Evolutionary conservation across 257 asterid species (phyloP).

Genomic region (Solanum infundibuliforme): DNA sequence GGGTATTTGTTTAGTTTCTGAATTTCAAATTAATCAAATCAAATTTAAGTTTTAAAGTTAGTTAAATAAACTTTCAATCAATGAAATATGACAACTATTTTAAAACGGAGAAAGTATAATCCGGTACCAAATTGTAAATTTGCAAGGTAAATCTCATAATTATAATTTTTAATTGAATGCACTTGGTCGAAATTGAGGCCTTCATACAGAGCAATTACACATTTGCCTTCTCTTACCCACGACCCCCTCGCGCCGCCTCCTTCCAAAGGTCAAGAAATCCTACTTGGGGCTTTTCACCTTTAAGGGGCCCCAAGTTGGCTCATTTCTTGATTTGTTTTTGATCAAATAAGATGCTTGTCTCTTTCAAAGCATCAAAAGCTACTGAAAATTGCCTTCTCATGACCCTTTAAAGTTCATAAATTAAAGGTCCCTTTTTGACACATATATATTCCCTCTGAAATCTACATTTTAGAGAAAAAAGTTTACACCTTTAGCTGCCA

Average conservation of each 20-base stretch:
- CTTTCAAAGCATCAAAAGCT: constrained; percentile 33
- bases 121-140: background rate
- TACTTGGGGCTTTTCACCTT: background rate
- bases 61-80: rapidly evolving
- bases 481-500: background rate
- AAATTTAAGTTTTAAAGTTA: no score
- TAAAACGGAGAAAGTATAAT: no score
- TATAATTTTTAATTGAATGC: background rate
- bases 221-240: background rate
- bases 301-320: background rate
- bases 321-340: background rate
- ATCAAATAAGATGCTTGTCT: background rate
- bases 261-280: background rate
- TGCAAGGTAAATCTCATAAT: background rate
- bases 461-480: background rate
- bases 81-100: no score
- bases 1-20: no score
- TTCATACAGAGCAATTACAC: background rate
- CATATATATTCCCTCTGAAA: background rate
- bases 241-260: background rate
- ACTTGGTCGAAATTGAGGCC: background rate
- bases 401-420: constrained; percentile 17
- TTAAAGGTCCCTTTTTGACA: background rate
- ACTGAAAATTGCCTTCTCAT: constrained; percentile 34
- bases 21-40: no score